Conservation (phyloP, 192 early-diverging fungal species). For the Allomyces javanicus region DNA sequence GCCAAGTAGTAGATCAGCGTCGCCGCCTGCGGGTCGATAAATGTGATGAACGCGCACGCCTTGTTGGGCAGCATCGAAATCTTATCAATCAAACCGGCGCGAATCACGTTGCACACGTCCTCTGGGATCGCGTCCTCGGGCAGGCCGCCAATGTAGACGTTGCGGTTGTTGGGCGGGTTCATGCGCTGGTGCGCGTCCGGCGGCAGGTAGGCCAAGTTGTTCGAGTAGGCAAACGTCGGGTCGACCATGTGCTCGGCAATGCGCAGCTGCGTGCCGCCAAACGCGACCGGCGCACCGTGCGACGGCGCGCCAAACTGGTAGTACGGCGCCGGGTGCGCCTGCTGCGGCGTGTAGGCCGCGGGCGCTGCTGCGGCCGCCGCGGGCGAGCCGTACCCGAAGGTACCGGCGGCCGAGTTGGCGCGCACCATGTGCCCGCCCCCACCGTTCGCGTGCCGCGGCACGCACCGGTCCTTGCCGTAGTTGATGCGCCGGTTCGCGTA, state of each 20-base stretch:
- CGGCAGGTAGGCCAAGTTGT: background rate
- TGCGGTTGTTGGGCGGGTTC: conserved; percentile 31
- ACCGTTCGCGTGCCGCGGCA: background rate
- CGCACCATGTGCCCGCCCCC: background rate
- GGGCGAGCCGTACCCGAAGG: background rate
- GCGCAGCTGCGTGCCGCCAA: background rate
- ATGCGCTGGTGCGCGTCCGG: conserved; percentile 3
- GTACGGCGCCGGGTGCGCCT: background rate
- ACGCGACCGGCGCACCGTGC: background rate
- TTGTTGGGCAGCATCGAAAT: conserved; percentile 49
- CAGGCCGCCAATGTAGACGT: conserved; percentile 66
- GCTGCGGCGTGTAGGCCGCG: background rate
- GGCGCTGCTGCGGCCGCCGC: background rate
- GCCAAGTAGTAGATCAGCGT: conserved; percentile 37
- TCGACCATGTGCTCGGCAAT: background rate
- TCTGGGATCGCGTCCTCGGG: conserved; percentile 55
- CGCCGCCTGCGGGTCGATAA: conserved; percentile 53
- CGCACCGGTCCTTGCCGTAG: conserved; percentile 76
- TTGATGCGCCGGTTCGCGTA: conserved; percentile 41
- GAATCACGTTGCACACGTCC: conserved; percentile 70
- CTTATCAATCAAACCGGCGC: conserved; percentile 63
- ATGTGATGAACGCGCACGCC: conserved; percentile 67
- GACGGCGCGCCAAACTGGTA: background rate
- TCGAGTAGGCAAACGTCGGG: background rate
- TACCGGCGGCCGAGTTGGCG: background rate